These are phyloP conservation scores for Pichia inconspicua DNA, from an alignment of 1,139 yeast species.

Conservation along the genomic window DNA sequence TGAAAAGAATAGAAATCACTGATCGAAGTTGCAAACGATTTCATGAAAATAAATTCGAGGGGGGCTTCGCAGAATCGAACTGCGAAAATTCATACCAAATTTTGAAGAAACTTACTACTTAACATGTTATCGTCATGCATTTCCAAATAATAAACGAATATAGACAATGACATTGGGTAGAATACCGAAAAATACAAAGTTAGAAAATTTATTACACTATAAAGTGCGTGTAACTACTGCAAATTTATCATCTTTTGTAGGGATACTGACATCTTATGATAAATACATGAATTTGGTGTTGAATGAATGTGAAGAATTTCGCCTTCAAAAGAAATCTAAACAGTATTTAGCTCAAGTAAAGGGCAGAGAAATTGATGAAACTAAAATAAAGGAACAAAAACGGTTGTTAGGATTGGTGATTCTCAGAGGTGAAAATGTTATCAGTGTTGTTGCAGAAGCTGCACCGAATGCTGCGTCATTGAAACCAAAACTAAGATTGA, in stretches of 20 bases:
- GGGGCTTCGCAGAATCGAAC: too few species aligned
- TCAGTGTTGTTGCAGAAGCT: conserved; percentile 76
- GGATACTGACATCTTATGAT: conserved; percentile 82
- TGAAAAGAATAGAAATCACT: too few species aligned
- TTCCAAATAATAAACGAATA: neutral
- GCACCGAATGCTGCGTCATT: conserved; percentile 40
- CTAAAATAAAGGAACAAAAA: conserved; percentile 45
- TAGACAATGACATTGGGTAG: conserved; percentile 9
- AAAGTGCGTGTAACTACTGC: conserved; percentile 64
- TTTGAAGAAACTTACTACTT: neutral
- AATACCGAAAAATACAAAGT: conserved; percentile 32
- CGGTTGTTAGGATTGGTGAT: conserved; percentile 75
- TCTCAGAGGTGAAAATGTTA: conserved; percentile 81
- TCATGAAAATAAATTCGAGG: too few species aligned
- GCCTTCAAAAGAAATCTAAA: conserved; percentile 58
- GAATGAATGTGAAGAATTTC: conserved; percentile 76
- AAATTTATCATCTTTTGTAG: conserved; percentile 71
- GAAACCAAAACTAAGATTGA: conserved; percentile 26
- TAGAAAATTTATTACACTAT: conserved; percentile 59
- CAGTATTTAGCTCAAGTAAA: conserved; percentile 34
- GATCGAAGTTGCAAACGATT: too few species aligned
- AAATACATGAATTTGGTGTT: conserved; percentile 82
- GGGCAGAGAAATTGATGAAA: conserved; percentile 23
- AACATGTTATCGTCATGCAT: neutral
- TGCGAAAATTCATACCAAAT: neutral